Evolutionary conservation across 2,329 filamentous ascomycete genomes (phyloP).

Genomic region (Neonectria ditissima): DNA sequence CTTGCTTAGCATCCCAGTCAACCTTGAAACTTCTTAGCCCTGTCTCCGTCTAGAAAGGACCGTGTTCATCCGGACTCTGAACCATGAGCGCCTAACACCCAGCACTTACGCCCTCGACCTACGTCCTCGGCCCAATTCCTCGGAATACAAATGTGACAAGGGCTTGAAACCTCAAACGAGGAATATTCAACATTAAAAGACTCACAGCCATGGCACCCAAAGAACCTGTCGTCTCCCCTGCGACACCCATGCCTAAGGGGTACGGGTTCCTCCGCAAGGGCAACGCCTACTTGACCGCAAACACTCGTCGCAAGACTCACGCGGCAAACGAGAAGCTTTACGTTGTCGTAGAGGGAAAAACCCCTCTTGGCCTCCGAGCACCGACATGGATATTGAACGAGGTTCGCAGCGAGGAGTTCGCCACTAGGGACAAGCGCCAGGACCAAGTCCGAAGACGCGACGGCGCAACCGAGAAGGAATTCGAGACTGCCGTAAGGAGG

Average conservation of each 20-base stretch:
- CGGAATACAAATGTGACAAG: not conserved
- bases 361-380: conserved; percentile 6
- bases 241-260: conserved; percentile 18
- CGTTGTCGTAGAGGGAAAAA: conserved; percentile 8
- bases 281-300: conserved; percentile 13
- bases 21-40: not conserved
- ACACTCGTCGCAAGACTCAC: conserved; percentile 19
- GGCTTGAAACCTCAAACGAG: no score
- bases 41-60: not conserved
- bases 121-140: not conserved
- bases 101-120: not conserved
- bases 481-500: conserved; percentile 5
- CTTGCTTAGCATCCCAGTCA: not conserved
- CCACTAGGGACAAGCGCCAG: conserved; percentile 10
- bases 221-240: conserved; percentile 2
- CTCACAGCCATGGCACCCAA: conserved; percentile 1
- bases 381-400: conserved; percentile 23
- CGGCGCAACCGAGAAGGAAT: conserved; percentile 13
- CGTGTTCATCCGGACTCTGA: not conserved
- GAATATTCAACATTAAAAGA: not conserved
- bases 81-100: not conserved
- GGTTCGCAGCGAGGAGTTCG: conserved; percentile 8
- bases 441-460: conserved; percentile 14
- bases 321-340: conserved; percentile 14
- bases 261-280: conserved; percentile 25